Conservation (phyloP, 352 stramenopile genomes). For the Globisporangium nunn region DNA sequence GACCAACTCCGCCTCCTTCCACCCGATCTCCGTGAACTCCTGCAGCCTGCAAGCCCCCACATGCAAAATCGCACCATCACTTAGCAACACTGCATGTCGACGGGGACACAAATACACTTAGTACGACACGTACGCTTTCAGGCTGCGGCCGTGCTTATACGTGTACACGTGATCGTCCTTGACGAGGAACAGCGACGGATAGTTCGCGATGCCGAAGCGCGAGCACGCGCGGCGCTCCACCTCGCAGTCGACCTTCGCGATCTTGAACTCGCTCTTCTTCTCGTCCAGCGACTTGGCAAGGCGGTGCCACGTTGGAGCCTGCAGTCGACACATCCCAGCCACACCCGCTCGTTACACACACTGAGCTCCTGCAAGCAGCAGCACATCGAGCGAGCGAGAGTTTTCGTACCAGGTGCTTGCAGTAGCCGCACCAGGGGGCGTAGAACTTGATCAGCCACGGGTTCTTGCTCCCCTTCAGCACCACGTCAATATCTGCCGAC, state of each 20-base stretch:
- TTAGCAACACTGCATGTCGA: background rate
- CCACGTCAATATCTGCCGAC: constrained; percentile 41
- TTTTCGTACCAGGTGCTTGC: constrained; percentile 58
- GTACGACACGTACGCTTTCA: constrained; percentile 27
- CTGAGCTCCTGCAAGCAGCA: background rate
- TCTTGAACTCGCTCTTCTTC: constrained; percentile 35
- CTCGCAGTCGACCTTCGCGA: constrained; percentile 67
- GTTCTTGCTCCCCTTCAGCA: constrained; percentile 47
- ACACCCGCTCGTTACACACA: background rate
- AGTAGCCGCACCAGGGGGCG: constrained; percentile 74
- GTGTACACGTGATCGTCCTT: constrained; percentile 67
- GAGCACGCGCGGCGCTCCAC: constrained; percentile 74
- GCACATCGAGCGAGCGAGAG: background rate
- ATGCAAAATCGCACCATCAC: background rate
- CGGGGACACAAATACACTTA: background rate
- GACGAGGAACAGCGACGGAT: constrained; percentile 71
- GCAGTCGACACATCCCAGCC: background rate
- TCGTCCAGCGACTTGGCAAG: constrained; percentile 59
- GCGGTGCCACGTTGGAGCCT: constrained; percentile 62
- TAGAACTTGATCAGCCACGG: constrained; percentile 84
- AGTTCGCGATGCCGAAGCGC: constrained; percentile 71
- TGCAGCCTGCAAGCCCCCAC: constrained; percentile 16
- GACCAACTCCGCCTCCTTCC: constrained; percentile 37
- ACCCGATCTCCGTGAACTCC: constrained; percentile 51
- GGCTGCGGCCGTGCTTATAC: constrained; percentile 61